A percentile compares a stretch with the other conserved stretches of the same genome.
Evolutionary conservation across 1,284 basidiomycete species (phyloP).

Genomic region (Pyrrhoderma noxium): DNA sequence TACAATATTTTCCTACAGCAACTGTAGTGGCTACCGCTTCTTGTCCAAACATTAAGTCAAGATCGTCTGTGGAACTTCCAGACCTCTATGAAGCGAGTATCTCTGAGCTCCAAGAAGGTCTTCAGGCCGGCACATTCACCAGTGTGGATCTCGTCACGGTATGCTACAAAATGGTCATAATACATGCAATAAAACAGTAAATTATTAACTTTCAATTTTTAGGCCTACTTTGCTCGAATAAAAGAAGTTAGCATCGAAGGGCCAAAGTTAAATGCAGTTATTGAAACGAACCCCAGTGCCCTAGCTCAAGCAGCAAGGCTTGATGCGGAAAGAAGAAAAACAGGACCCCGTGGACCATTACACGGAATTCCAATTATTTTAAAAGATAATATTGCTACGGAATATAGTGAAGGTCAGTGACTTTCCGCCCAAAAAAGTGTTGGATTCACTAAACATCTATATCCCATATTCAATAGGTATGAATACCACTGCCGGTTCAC

Average conservation of each 20-base stretch:
- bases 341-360: conserved; percentile 22
- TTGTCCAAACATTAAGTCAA: no score
- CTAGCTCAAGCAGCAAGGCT: conserved; percentile 21
- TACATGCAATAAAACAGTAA: neutral
- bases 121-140: conserved; percentile 31
- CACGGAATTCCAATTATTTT: conserved; percentile 31
- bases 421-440: no score
- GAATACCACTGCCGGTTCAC: conserved; percentile 38
- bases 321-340: conserved; percentile 23
- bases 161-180: neutral
- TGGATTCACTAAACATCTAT: neutral
- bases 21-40: no score
- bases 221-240: conserved; percentile 30
- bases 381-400: conserved; percentile 31
- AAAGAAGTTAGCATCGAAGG: conserved; percentile 28
- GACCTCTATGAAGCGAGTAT: conserved; percentile 40
- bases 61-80: conserved; percentile 18
- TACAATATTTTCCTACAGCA: no score
- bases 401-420: conserved; percentile 14
- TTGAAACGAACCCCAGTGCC: conserved; percentile 26
- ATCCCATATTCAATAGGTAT: conserved; percentile 3
- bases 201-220: neutral
- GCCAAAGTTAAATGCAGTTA: conserved; percentile 25
- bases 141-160: conserved; percentile 39
- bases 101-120: conserved; percentile 32